Base-by-base conservation (phyloP, 257 asterid genomes). In the Ballota nigra region DNA sequence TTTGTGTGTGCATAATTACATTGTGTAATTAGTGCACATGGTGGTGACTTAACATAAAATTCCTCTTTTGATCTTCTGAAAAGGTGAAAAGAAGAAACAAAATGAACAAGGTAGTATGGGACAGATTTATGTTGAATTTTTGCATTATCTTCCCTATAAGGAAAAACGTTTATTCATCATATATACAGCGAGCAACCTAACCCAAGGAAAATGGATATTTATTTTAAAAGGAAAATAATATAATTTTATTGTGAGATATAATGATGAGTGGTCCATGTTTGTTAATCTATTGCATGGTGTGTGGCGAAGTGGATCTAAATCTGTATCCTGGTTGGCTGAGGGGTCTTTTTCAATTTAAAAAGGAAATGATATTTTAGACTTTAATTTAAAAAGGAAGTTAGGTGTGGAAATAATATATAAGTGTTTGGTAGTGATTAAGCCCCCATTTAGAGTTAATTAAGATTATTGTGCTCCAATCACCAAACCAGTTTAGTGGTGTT, bases 261-360 rank as follows among this genome's bases (percentile, higher is more conserved):
- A 29, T 63, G 26, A n/a, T 69, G 58, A 18, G 36, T 57, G 79
- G 76, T 56, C 29, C 79, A 47, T 18, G n/a, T 33, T 8, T 19
- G 2, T 12, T 5, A 45, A 31, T 36, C 26, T 2, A 53, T 63
- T 36, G 43, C 43, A 36, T 36, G 70, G 70, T 19, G 67, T 55
- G 23, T 62, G 28, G 59, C 22, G 23, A 24, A 68, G 82, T 60
- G 76, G 72, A 82, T 85, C 85, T 67, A 57, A 55, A 78, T 56
- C 80, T 78, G 75, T 56, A 76, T 67, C 58, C 16, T 82, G 70
- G 66, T 82, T 82, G 86, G 89, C 71, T 28, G 57, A 66, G 65
- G 74, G 71, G 82, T 82, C 84, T 0, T 62, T 73, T 62, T 66
- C 78, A 65, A 23, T 24, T 20, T 2, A 4, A 20, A 28, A 22